These are phyloP conservation scores for Exophiala viscosa DNA, from an alignment of 2,329 filamentous ascomycete species.

Conservation along the genomic window DNA sequence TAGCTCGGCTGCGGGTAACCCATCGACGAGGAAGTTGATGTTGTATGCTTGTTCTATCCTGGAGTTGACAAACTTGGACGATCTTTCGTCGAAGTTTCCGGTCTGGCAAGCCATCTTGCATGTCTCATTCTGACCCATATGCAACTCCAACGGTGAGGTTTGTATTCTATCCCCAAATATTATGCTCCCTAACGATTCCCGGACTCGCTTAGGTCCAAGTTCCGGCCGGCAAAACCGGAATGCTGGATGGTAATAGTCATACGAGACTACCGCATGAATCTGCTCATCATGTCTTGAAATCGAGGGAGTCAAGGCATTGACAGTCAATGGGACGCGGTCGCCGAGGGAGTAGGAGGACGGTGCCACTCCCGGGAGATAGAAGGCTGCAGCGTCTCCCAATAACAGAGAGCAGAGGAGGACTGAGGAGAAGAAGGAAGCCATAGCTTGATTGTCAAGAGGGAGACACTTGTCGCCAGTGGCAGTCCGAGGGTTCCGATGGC, in stretches of 20 bases:
- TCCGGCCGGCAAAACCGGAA: constrained; percentile 87
- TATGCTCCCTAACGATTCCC: constrained; percentile 91
- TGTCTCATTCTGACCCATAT: constrained; percentile 80
- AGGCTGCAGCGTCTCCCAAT: constrained; percentile 49
- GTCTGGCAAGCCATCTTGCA: constrained; percentile 76
- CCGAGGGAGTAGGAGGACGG: constrained; percentile 83
- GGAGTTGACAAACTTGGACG: constrained; percentile 74
- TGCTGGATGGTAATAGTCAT: constrained; percentile 86
- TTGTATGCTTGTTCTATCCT: constrained; percentile 83
- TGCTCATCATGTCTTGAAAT: constrained; percentile 72
- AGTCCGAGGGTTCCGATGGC: background rate
- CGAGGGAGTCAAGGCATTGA: constrained; percentile 88
- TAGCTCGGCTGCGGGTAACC: constrained; percentile 82
- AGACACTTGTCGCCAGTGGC: background rate
- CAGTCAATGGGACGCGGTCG: constrained; percentile 78
- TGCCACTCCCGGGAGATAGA: constrained; percentile 94
- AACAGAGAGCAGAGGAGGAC: constrained; percentile 11
- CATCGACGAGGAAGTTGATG: constrained; percentile 93
- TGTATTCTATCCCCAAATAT: constrained; percentile 95
- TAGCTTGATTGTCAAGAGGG: background rate
- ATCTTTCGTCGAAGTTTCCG: constrained; percentile 61
- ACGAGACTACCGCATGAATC: constrained; percentile 88
- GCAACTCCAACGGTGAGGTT: constrained; percentile 88
- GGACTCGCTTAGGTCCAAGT: constrained; percentile 71
- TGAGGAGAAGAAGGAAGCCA: constrained; percentile 9